Conservation (phyloP, 1,284 basidiomycete genomes). For the Marasmius tenuissimus region DNA sequence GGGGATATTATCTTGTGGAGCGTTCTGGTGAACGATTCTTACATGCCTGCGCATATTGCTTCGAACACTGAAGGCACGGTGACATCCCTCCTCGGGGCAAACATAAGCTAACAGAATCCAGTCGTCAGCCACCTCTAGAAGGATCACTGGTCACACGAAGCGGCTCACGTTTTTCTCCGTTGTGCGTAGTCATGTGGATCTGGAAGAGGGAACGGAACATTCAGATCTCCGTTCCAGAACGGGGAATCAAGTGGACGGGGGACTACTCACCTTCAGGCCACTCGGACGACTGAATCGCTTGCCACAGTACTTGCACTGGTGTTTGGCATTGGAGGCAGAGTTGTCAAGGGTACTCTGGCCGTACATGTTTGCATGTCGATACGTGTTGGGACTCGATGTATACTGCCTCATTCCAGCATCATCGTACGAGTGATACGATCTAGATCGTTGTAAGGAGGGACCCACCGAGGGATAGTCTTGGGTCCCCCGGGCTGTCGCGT, state of each 20-base stretch:
- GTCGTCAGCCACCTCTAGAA: neutral
- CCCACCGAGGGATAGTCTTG: neutral
- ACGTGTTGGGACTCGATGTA: slow-evolving; percentile 9
- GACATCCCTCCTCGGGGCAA: slow-evolving; percentile 52
- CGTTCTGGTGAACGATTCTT: slow-evolving; percentile 23
- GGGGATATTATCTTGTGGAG: slow-evolving; percentile 2
- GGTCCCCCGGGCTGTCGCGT: neutral
- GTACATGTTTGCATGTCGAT: slow-evolving; percentile 9
- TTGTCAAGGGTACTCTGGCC: slow-evolving; percentile 8
- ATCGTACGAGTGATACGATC: neutral
- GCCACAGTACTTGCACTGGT: slow-evolving; percentile 51
- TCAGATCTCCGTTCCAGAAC: slow-evolving; percentile 3
- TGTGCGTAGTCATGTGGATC: slow-evolving; percentile 59
- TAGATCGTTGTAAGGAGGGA: neutral
- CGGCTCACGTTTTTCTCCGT: slow-evolving; percentile 55
- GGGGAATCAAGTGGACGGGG: slow-evolving; percentile 3
- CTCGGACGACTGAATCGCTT: slow-evolving; percentile 57
- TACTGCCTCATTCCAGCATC: slow-evolving; percentile 4
- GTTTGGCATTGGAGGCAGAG: slow-evolving; percentile 18
- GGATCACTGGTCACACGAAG: neutral
- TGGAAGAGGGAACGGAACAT: slow-evolving; percentile 18
- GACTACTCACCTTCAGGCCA: slow-evolving; percentile 43
- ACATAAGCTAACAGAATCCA: slow-evolving; percentile 39
- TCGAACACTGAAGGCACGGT: slow-evolving; percentile 52
- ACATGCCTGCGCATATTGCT: slow-evolving; percentile 58